phyloP scores from a whole-genome alignment of 352 stramenopile genomes.

The Pythium phragmiticola region DNA sequence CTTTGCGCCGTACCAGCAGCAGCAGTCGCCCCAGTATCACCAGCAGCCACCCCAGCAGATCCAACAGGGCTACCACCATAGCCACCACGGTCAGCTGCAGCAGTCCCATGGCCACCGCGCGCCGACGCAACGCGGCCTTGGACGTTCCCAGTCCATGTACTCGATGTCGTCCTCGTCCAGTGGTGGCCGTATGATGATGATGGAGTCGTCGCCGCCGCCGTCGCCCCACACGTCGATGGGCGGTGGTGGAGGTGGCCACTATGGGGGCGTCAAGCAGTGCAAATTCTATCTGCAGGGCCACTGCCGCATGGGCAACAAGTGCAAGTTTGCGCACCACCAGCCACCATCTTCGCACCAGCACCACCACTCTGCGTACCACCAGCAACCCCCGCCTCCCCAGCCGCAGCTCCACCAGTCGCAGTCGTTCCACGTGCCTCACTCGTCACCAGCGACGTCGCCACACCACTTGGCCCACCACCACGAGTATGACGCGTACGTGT shows the following conservation, averaged over 20 bases:
- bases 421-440: conserved; percentile 21
- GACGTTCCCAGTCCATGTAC: conserved; percentile 22
- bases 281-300: conserved; percentile 86
- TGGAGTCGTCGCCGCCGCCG: conserved; percentile 65
- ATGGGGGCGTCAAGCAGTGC: conserved; percentile 53
- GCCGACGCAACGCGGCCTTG: conserved; percentile 4
- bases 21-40: background rate
- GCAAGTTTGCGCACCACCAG: conserved; percentile 75
- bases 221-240: conserved; percentile 35
- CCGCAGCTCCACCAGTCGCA: conserved; percentile 12
- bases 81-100: conserved; percentile 6
- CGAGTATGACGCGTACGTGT: conserved; percentile 10
- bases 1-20: conserved; percentile 10
- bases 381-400: conserved; percentile 6
- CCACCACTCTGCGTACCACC: conserved; percentile 18
- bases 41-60: conserved; percentile 8
- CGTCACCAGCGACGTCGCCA: conserved; percentile 20
- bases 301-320: conserved; percentile 85
- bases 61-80: conserved; percentile 2
- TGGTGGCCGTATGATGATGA: conserved; percentile 21
- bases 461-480: conserved; percentile 17
- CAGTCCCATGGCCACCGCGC: conserved; percentile 8
- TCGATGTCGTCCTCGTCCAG: conserved; percentile 14
- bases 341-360: conserved; percentile 8
- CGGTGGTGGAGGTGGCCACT: background rate